Evolutionary conservation across 805 yeast genomes (phyloP).

Genomic region (Cyberlindnera samutprakarnensis): DNA sequence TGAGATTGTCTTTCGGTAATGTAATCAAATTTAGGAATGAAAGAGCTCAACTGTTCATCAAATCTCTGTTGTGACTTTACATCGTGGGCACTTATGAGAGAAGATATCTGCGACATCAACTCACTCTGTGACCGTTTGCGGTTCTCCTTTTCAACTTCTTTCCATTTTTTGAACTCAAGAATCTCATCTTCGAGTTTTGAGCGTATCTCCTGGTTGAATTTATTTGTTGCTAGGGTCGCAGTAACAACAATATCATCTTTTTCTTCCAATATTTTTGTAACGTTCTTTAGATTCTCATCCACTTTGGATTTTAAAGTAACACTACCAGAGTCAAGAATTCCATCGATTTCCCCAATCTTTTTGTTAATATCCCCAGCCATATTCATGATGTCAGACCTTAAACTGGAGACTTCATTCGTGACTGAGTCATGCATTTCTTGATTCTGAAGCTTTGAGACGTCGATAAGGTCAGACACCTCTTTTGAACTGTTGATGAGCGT

Average conservation of each 20-base stretch:
- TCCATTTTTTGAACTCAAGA: neutral
- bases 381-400: neutral
- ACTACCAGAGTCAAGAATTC: neutral
- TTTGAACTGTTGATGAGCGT: constrained; percentile 5
- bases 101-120: constrained; percentile 8
- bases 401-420: neutral
- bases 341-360: neutral
- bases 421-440: constrained; percentile 12
- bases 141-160: neutral
- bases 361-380: constrained; percentile 1
- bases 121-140: neutral
- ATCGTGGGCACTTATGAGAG: constrained; percentile 9
- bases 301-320: neutral
- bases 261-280: neutral
- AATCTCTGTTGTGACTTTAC: constrained; percentile 3
- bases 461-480: constrained; percentile 5
- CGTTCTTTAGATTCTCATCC: neutral
- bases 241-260: neutral
- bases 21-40: constrained; percentile 7
- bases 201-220: neutral
- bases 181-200: constrained; percentile 3
- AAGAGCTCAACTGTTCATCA: constrained; percentile 1
- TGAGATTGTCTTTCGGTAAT: constrained; percentile 8
- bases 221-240: neutral
- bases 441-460: constrained; percentile 11